Conservation (phyloP, 768 basidiomycete genomes). For the Ramaria rubella region DNA sequence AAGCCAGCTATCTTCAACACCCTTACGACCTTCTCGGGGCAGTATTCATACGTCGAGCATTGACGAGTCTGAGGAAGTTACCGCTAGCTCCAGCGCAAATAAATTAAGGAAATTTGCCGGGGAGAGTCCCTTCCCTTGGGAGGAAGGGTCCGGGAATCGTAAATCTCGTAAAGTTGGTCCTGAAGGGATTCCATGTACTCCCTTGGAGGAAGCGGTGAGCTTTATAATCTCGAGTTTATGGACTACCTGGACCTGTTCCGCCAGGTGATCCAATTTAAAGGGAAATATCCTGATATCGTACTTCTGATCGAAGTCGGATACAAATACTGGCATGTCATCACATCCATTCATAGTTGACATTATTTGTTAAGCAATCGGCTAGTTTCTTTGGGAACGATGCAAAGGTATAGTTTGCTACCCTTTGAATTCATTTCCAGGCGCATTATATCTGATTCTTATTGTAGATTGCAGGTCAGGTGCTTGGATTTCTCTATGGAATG, state of each 20-base stretch:
- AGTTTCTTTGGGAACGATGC: conserved; percentile 81
- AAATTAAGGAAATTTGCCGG: neutral
- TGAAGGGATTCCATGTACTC: conserved; percentile 65
- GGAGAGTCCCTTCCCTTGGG: neutral
- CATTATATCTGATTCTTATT: neutral
- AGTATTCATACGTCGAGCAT: too few species aligned
- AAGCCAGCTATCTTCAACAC: too few species aligned
- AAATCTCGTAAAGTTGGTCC: conserved; percentile 45
- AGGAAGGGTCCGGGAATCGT: neutral
- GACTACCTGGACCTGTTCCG: neutral
- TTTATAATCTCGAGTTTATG: neutral
- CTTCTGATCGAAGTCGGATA: conserved; percentile 83
- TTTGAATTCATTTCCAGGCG: neutral
- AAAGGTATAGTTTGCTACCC: conserved; percentile 36
- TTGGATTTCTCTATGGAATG: conserved; percentile 69
- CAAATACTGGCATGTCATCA: conserved; percentile 43
- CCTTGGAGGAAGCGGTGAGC: conserved; percentile 63
- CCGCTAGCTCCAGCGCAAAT: neutral
- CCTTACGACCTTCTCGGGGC: too few species aligned
- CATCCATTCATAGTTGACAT: neutral
- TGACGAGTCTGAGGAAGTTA: neutral
- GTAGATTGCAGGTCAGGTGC: conserved; percentile 66
- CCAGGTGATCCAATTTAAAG: conserved; percentile 54
- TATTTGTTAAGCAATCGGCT: neutral
- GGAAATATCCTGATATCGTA: conserved; percentile 55